phyloP scores from a whole-genome alignment of 2,329 filamentous ascomycete genomes.

The Xylaria multiplex region DNA sequence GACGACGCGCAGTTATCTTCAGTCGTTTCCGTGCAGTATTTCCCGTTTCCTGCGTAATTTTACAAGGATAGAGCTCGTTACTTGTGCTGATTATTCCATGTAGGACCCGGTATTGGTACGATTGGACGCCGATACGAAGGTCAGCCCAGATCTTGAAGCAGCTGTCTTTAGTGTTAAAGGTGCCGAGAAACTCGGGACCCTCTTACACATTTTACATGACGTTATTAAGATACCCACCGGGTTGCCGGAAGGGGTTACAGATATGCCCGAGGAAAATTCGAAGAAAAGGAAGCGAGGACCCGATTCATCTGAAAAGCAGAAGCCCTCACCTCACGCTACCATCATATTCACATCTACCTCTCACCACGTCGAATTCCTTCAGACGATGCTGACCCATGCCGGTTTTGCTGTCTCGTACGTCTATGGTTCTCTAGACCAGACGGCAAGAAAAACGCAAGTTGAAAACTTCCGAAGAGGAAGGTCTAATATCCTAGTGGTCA shows the following conservation, averaged over 20 bases:
- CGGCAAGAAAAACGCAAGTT: conserved; percentile 89
- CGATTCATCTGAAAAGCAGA: conserved; percentile 66
- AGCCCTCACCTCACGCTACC: conserved; percentile 88
- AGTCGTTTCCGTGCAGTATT: neutral
- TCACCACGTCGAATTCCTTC: conserved; percentile 95
- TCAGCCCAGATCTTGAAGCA: conserved; percentile 94
- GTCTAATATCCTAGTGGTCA: conserved; percentile 92
- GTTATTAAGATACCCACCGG: conserved; percentile 89
- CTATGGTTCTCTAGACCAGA: conserved; percentile 94
- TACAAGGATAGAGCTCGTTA: neutral
- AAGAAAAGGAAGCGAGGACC: conserved; percentile 78
- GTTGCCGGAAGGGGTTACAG: conserved; percentile 63
- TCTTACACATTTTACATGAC: conserved; percentile 88
- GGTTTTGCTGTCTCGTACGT: conserved; percentile 93
- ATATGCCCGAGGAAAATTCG: conserved; percentile 55
- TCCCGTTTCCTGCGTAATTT: neutral
- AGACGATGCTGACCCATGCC: conserved; percentile 78
- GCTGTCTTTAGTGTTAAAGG: conserved; percentile 95
- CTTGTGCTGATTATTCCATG: conserved; percentile 53
- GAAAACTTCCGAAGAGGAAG: conserved; percentile 86
- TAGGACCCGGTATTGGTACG: conserved; percentile 92
- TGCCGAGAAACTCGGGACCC: conserved; percentile 90
- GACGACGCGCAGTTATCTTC: neutral
- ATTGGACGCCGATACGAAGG: conserved; percentile 92
- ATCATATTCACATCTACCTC: conserved; percentile 79